Evolutionary conservation across 208 protist species (phyloP), one percentile per base, ranked within the genome.

Genomic region (Trypanosoma lewisi): DNA sequence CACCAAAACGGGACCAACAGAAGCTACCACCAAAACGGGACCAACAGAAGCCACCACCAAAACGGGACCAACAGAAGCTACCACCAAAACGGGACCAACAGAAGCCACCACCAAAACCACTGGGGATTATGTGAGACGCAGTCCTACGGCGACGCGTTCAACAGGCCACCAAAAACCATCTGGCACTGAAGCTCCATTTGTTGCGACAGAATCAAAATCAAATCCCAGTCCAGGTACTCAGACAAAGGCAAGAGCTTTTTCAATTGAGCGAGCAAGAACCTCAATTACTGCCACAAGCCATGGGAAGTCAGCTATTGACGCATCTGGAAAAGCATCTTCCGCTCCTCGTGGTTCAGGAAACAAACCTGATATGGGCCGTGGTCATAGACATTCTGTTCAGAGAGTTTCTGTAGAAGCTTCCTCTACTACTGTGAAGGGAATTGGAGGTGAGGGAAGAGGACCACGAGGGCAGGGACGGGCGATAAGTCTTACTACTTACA

Each of bases 401-500:
- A 41, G 57, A 41, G 21, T 17, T 16, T 17, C 31, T 45, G 33
- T 19, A 34, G 37, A 21, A 21, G 28, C 12, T 23, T 27, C 48
- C 4, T 17, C 45, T 48, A 17, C 23, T 23, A 2, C 36, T 16
- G 6, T 47, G 48, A n/a, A 28, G 14, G 25, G 27, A 39, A 30
- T 16, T 7, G 42, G 23, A 42, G 2, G 31, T 25, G 34, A 48
- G 31, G 17, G n/a, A 52, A 63, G 37, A n/a, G 11, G 3, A 37
- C 7, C 27, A 37, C 52, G 30, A 19, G 1, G 7, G n/a, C 1
- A 11, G 17, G 28, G 4, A 31, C 28, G 19, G 27, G 77, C 73
- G 21, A 55, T 67, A 4, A 76, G 83, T 57, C 70, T 83, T 50
- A 55, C 77, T 63, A 58, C 55, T 1, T 91, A 83, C 54, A 63